A percentile compares a stretch with the other conserved stretches of the same genome.
These are phyloP conservation scores for Hypoxylon perforatum DNA, from an alignment of 495 filamentous ascomycete genomes.

Conservation along the genomic window DNA sequence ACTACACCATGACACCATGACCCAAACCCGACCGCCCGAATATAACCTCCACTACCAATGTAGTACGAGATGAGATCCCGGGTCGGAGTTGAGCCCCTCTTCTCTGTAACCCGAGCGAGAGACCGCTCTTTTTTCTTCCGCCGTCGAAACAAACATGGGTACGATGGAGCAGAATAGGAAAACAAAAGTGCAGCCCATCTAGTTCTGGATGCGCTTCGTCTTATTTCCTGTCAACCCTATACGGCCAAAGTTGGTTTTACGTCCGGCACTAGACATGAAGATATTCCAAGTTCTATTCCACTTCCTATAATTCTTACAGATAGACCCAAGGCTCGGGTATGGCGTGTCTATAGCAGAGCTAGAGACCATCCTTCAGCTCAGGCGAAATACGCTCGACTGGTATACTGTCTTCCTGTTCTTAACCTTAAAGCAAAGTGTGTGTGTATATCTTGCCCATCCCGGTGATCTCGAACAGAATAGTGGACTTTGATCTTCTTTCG, in stretches of 20 bases:
- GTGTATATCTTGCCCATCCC: background rate
- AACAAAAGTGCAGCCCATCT: slow-evolving; percentile 40
- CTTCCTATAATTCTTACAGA: no score
- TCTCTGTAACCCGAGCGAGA: slow-evolving; percentile 31
- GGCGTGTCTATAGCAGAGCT: no score
- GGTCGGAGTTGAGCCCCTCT: slow-evolving; percentile 26
- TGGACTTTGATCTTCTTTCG: slow-evolving; percentile 17
- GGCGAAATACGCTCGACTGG: background rate
- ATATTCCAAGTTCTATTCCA: no score
- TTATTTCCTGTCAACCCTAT: slow-evolving; percentile 28
- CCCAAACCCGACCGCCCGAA: slow-evolving; percentile 12
- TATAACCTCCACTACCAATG: slow-evolving; percentile 15
- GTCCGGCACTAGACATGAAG: slow-evolving; percentile 15
- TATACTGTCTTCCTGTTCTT: background rate
- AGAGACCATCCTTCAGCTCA: no score
- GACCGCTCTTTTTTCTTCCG: slow-evolving; percentile 34
- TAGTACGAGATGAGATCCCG: slow-evolving; percentile 10
- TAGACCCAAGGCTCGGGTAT: background rate
- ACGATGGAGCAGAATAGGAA: slow-evolving; percentile 36
- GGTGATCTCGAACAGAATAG: slow-evolving; percentile 3
- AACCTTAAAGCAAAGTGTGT: background rate
- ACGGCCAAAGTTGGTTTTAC: slow-evolving; percentile 14
- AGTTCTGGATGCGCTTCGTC: slow-evolving; percentile 19
- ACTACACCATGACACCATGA: slow-evolving; percentile 8
- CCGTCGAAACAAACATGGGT: slow-evolving; percentile 45